Base-by-base conservation (phyloP, 306 rosid genomes). In the Gleditsia sinensis region DNA sequence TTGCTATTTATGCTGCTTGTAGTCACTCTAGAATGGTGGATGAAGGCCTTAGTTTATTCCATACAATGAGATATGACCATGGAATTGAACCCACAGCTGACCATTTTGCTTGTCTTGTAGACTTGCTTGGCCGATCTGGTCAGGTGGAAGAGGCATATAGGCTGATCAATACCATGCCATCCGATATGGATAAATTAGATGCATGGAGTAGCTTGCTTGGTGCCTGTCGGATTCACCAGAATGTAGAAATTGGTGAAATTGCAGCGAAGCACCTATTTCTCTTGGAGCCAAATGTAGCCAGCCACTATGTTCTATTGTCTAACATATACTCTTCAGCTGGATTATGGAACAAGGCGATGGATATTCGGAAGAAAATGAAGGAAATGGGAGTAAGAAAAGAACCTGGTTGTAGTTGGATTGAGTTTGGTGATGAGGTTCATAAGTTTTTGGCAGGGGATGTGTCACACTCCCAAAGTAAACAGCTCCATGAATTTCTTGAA, bases 171-270 rank as follows among this genome's bases (percentile, higher is more conserved):
- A 69, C 82, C 28, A 91, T 91, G 91, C 92, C 98, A 67, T 59
- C 85, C 23, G 28, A 39, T 34, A 74, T 89, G 66, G 84, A 82
- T 17, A 86, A 86, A 77, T 50, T 68, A 57, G 93, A 90, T 71
- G 96, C 97, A 53, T 93, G 98, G 97, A 86, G 98, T 77, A 89
- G 97, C 86, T 85, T 93, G 80, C 95, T 93, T 43, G 97, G 98
- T 2, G 89, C 88, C 19, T 89, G 94, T 80, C 83, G 89, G 70
- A 75, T 85, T 69, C 90, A 86, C 71, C 85, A 76, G 69, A 87
- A 84, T 28, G 80, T 88, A 59, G 96, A 89, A 71, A 77, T 88
- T 24, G 98, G 96, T 17, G 91, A 86, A 83, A 74, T 88, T 70
- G 94, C 89, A 23, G 98, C 94, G 0, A 73, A 82, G 74, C 77